A percentile compares a stretch with the other conserved stretches of the same genome.
These are phyloP conservation scores for Vanrija pseudolonga DNA, from an alignment of 1,284 basidiomycete species.

Conservation along the genomic window DNA sequence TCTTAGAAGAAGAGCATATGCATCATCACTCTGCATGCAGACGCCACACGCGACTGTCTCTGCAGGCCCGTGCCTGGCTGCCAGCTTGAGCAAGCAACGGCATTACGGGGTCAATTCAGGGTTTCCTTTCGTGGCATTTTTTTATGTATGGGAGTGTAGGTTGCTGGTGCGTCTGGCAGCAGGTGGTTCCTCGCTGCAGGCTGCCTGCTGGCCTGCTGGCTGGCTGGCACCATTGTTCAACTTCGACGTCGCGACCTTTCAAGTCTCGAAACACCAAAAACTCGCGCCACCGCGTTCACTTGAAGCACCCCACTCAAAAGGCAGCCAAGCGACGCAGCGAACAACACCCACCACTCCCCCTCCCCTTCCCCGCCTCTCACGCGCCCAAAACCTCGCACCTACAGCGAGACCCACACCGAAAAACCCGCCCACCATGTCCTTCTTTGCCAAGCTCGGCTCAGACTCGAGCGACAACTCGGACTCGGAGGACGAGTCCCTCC, in stretches of 20 bases:
- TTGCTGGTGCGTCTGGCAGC: background rate
- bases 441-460: constrained; percentile 44
- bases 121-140: background rate
- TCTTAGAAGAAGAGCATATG: background rate
- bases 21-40: background rate
- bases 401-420: background rate
- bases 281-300: background rate
- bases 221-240: background rate
- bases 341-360: background rate
- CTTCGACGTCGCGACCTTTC: background rate
- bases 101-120: background rate
- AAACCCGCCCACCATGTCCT: constrained; percentile 11
- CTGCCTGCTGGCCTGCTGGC: background rate
- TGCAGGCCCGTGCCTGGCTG: background rate
- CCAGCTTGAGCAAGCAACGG: background rate
- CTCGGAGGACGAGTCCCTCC: constrained; percentile 26
- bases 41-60: background rate
- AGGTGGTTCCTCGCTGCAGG: background rate
- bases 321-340: background rate
- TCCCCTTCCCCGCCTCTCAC: background rate
- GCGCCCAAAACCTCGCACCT: background rate
- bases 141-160: background rate
- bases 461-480: constrained; percentile 25
- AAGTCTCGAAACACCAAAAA: background rate
- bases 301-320: background rate